Base-by-base conservation (phyloP, 2,329 filamentous ascomycete genomes). In the Fusarium circinatum region DNA sequence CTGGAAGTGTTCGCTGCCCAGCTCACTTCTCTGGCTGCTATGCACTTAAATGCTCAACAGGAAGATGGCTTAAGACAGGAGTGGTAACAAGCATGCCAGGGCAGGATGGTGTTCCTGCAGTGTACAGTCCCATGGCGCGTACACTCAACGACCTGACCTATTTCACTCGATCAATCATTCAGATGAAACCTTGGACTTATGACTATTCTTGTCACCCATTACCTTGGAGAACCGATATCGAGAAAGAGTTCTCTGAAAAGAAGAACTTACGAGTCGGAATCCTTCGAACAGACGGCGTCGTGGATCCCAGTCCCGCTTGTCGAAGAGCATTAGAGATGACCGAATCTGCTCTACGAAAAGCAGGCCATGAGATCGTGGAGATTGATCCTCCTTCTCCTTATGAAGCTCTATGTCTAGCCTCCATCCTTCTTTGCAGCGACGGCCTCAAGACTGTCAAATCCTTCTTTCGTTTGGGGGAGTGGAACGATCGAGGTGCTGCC, bases 21-120 rank as follows among this genome's bases (percentile, higher is more conserved):
- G 96, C 95, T 10, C 94, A 97, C 76, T 98, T 95, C 85, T 93
- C 93, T 5, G 95, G 95, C 14, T 94, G 96, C 80, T 98, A 97
- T 82, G 92, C 93, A 24, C 84, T 98, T 30, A 90, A 93, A 41
- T 98, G 95, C 83, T 95, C 93, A 7, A 97, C 94, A 3, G 95
- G 96, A 4, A 89, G 95, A 55, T 98, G 95, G 94, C 94, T 94
- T 3, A 97, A 97, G 82, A 88, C 90, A 47, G 94, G 94, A 15
- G 91, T 94, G 80, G 89, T 89, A 70, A 98, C 95, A 1, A 95
- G 93, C 77, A 98, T 98, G 94, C 91, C 93, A 0, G 96, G 96
- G 0, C 95, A 98, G 80, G 96, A 98, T 80, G 95, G 95, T 2
- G 91, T 98, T 38, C 91, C 94, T 2, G 94, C 92, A 72, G 94